phyloP scores from a whole-genome alignment of 805 yeast species.

The Hanseniaspora nectarophila region DNA sequence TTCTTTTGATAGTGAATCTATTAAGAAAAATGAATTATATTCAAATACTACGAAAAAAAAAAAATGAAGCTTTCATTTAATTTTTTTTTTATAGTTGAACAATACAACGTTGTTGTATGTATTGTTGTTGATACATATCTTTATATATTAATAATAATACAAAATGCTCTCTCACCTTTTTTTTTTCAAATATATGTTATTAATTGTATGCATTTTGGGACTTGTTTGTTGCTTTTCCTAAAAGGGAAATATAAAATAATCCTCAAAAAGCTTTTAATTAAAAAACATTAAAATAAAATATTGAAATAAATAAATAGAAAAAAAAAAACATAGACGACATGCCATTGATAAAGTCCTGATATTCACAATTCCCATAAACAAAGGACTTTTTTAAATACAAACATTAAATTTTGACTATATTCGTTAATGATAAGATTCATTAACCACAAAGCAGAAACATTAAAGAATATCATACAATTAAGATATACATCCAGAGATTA shows the following conservation, averaged over 20 bases:
- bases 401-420: too few species aligned
- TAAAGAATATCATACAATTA: too few species aligned
- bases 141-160: not conserved
- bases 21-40: not conserved
- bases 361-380: too few species aligned
- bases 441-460: too few species aligned
- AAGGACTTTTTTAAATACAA: too few species aligned
- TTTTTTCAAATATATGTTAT: not conserved
- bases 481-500: too few species aligned
- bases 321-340: too few species aligned
- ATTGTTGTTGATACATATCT: not conserved
- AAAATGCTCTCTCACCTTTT: constrained; percentile 7
- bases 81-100: not conserved
- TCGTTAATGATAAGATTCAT: too few species aligned
- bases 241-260: not conserved
- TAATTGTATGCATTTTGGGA: too few species aligned
- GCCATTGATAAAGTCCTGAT: too few species aligned
- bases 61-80: too few species aligned
- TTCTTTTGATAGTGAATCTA: not conserved
- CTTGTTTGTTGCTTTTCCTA: not conserved
- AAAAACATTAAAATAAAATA: too few species aligned
- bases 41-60: not conserved
- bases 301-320: not conserved
- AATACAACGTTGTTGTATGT: not conserved
- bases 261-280: constrained; percentile 10